Conservation (phyloP, 306 rosid genomes). For the Amphicarpaea edgeworthii region DNA sequence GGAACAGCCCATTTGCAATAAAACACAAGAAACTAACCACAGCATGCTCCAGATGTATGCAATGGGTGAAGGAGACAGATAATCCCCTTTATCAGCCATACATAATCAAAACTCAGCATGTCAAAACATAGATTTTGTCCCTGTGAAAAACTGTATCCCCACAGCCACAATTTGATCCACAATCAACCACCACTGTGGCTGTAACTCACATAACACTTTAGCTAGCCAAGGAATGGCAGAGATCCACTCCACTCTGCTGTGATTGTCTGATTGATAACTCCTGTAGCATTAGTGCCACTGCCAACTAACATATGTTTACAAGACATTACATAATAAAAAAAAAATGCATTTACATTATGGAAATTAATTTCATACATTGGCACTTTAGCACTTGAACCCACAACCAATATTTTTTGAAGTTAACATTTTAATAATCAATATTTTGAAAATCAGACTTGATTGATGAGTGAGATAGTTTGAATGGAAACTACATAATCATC, state of each 20-base stretch:
- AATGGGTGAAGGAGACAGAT: slow-evolving; percentile 6
- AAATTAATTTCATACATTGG: slow-evolving; percentile 26
- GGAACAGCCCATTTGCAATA: background rate
- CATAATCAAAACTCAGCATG: background rate
- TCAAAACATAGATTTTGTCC: background rate
- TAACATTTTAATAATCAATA: slow-evolving; percentile 22
- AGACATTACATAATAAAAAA: background rate
- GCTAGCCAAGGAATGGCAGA: background rate
- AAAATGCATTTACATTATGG: background rate
- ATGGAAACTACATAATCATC: slow-evolving; percentile 33
- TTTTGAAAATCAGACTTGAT: slow-evolving; percentile 16
- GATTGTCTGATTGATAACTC: background rate
- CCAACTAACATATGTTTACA: slow-evolving; percentile 28
- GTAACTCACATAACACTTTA: slow-evolving; percentile 17
- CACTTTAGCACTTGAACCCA: slow-evolving; percentile 18
- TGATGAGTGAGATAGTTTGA: slow-evolving; percentile 23
- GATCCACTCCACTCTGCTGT: background rate
- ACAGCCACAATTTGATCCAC: background rate
- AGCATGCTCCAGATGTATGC: slow-evolving; percentile 20
- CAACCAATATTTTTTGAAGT: slow-evolving; percentile 15
- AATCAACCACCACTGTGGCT: slow-evolving; percentile 18
- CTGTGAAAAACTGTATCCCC: background rate
- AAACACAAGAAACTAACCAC: slow-evolving; percentile 19
- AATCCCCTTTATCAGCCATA: slow-evolving; percentile 13
- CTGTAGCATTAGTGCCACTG: slow-evolving; percentile 5